Evolutionary conservation across 495 filamentous ascomycete genomes (phyloP).

Genomic region (Podospora didyma): DNA sequence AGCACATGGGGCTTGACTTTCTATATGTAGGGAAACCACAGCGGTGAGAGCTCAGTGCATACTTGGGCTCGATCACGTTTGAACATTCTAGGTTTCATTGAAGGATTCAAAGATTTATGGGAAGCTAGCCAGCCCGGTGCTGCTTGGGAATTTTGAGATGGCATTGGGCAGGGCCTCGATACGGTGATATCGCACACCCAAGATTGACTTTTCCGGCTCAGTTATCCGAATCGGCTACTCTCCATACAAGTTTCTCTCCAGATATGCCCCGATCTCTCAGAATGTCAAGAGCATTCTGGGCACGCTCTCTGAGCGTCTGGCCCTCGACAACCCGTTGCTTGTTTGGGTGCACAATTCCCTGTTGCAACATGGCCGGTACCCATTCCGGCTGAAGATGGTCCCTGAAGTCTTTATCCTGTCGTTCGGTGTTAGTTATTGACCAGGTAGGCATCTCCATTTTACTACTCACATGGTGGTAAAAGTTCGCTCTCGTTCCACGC

Average conservation of each 20-base stretch:
- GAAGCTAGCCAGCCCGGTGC: too few species aligned
- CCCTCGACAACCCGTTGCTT: slow-evolving; percentile 44
- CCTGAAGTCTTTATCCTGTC: slow-evolving; percentile 46
- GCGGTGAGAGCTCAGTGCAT: too few species aligned
- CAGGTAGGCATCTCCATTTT: background rate
- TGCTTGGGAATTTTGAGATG: too few species aligned
- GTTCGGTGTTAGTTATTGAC: background rate
- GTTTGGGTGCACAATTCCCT: slow-evolving; percentile 45
- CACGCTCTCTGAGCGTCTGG: slow-evolving; percentile 44
- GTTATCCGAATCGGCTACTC: slow-evolving; percentile 25
- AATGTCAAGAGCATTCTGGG: slow-evolving; percentile 38
- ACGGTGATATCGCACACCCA: too few species aligned
- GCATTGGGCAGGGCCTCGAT: too few species aligned
- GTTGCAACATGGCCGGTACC: slow-evolving; percentile 43
- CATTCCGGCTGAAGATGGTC: slow-evolving; percentile 45
- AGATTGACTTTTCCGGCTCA: too few species aligned
- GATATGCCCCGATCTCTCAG: slow-evolving; percentile 40
- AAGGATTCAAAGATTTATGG: too few species aligned
- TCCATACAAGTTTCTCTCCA: slow-evolving; percentile 50
- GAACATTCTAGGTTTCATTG: too few species aligned
- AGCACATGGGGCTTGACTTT: too few species aligned
- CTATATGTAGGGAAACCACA: too few species aligned
- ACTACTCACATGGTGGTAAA: slow-evolving; percentile 40
- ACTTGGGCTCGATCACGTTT: too few species aligned
- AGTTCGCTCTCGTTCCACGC: slow-evolving; percentile 45